Evolutionary conservation across 495 filamentous ascomycete species (phyloP).

Genomic region (Aspergillus bertholletiae): DNA sequence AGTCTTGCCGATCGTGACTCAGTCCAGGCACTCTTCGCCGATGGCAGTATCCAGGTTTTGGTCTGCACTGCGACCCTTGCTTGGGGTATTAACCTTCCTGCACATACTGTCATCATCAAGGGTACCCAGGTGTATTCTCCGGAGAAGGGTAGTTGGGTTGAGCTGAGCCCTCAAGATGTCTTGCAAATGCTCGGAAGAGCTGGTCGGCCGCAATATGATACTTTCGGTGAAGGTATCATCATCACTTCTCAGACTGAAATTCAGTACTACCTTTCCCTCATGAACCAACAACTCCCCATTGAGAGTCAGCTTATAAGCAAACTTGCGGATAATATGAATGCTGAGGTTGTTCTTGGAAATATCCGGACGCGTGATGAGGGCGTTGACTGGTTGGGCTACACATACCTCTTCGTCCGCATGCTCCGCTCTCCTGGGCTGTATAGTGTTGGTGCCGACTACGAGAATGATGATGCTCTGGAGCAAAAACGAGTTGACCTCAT

Average conservation of each 20-base stretch:
- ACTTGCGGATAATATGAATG: constrained; percentile 94
- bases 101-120: constrained; percentile 96
- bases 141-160: constrained; percentile 98
- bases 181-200: constrained; percentile 98
- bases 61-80: constrained; percentile 95
- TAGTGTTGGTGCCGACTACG: constrained; percentile 92
- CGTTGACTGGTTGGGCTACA: constrained; percentile 98
- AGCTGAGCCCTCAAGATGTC: constrained; percentile 95
- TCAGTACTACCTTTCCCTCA: constrained; percentile 91
- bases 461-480: constrained; percentile 84
- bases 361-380: constrained; percentile 91
- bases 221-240: constrained; percentile 96
- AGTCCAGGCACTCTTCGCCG: constrained; percentile 90
- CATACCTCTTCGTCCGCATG: constrained; percentile 98
- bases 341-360: constrained; percentile 93
- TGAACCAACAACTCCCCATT: constrained; percentile 97
- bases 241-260: constrained; percentile 94
- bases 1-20: constrained; percentile 87
- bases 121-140: constrained; percentile 97
- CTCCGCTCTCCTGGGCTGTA: constrained; percentile 93
- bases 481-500: constrained; percentile 96
- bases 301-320: constrained; percentile 94
- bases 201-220: constrained; percentile 94
- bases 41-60: constrained; percentile 88
- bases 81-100: constrained; percentile 94